A percentile compares a stretch with the other conserved stretches of the same genome.
These are phyloP conservation scores for Pichia kudriavzevii DNA, from an alignment of 1,139 yeast species.

Conservation along the genomic window DNA sequence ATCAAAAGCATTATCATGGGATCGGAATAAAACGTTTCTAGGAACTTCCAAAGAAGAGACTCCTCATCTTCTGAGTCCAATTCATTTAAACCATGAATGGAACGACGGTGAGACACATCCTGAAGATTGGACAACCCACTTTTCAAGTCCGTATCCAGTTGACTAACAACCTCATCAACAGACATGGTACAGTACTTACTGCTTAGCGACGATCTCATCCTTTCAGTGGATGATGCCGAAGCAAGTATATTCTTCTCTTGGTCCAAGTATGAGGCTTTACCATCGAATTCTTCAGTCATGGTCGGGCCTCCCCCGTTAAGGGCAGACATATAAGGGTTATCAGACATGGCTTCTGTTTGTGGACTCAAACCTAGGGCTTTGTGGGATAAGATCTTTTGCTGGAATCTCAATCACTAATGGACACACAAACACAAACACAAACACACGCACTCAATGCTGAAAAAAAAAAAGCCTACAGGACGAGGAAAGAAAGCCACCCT, in stretches of 20 bases:
- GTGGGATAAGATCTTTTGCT: too few species aligned
- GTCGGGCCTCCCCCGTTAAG: slow-evolving; percentile 10
- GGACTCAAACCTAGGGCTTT: too few species aligned
- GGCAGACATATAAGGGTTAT: slow-evolving; percentile 16
- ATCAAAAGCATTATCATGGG: slow-evolving; percentile 80
- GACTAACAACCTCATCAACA: slow-evolving; percentile 52
- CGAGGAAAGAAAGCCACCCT: too few species aligned
- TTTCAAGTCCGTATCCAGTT: slow-evolving; percentile 51
- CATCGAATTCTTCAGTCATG: slow-evolving; percentile 13
- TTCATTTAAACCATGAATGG: slow-evolving; percentile 73
- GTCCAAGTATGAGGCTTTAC: slow-evolving; percentile 3
- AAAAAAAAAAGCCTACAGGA: too few species aligned
- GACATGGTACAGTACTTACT: slow-evolving; percentile 49
- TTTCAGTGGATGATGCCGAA: slow-evolving; percentile 15
- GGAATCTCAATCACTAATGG: too few species aligned
- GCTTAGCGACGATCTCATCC: slow-evolving; percentile 31
- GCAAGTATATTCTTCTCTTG: slow-evolving; percentile 15
- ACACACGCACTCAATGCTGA: too few species aligned
- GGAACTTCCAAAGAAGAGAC: slow-evolving; percentile 55
- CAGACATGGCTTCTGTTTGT: slow-evolving; percentile 13
- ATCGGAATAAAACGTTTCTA: slow-evolving; percentile 77
- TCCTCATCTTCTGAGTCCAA: slow-evolving; percentile 71
- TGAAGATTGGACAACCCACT: slow-evolving; percentile 59
- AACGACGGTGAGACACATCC: slow-evolving; percentile 64
- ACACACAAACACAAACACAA: too few species aligned